Evolutionary conservation across 2,329 filamentous ascomycete species (phyloP), one percentile per base, ranked within the genome.

Genomic region (Aspergillus floridensis): DNA sequence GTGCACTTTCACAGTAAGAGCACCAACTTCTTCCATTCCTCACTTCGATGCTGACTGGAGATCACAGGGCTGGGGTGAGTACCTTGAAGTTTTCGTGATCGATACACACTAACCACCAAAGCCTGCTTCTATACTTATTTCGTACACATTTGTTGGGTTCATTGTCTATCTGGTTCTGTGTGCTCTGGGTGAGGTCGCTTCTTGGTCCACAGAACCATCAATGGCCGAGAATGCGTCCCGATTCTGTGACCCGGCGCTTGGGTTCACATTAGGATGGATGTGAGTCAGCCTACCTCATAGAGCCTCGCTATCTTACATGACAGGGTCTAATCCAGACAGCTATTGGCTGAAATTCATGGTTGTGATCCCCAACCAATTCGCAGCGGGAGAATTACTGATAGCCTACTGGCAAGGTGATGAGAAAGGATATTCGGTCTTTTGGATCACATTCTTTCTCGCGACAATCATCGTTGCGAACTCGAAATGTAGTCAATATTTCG

Each of bases 341-440:
- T 77, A 75, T 68, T 90, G 85, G 84, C 82, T 87, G 74, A 93
- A 85, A 70, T 95, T 93, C 75, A 89, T 93, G 72, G 91, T 96
- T 68, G 85, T 90, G 49, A 92, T 89, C 2, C 90, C 91, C 1
- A 95, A 93, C 69, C 91, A 96, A 71, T 80, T 95, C 46, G 93
- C 91, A 0, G 91, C 91, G 41, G 86, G 84, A 10, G 84, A 89
- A 8, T 76, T 95, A 31, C 88, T 93, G 56, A 88, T 96, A 52
- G 85, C 89, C 64, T 92, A 87, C 68, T 96, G 91, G 91, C 77
- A 90, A 8, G 73, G 80, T 7, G 78, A 84, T 21, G 82, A 89
- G 0, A 77, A 75, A 47, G 80, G 92, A 60, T 92, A 93, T 68
- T 88, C 89, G 0, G 90, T 89, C 57, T 87, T 93, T 14, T 93